Evolutionary conservation across 1,139 yeast genomes (phyloP), one percentile per base, ranked within the genome.

Genomic region (Kodamaea anthophila): DNA sequence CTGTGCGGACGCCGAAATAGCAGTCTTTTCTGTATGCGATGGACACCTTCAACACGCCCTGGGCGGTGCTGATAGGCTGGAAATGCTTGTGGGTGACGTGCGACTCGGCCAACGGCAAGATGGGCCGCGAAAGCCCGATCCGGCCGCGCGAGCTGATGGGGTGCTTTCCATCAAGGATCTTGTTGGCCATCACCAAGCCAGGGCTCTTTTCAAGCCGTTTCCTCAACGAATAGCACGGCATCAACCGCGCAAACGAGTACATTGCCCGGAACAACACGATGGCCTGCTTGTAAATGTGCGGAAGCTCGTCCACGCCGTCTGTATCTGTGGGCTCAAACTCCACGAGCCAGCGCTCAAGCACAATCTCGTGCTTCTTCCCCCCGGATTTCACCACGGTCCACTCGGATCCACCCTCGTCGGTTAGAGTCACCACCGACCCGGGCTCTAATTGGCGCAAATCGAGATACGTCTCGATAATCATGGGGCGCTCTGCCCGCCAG

Each of bases 261-360:
- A 91, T 56, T 31, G 84, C 76, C 27, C 97, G 70, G 44, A 91
- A 77, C 23, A 84, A 58, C 2, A 86, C 63, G 22, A 84, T 74
- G 18, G 91, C 74, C 43, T 80, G 83, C 47, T 83, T 84, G 59
- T 85, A 84, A 10, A 83, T 71, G 15, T 67, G 55, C 0, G 93
- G 86, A 14, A 82, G 61, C 36, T 82, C 88, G 30, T 59, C 69
- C 3, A 52, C 42, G 9, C 59, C 61, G 11, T 55, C 42, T 6
- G 51, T 51, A 14, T 44, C 54, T 31, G 37, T 47, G 29, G 51
- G 51, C 43, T 80, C 88, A 39, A 87, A 73, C 51, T 87, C 95
- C 21, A 91, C 61, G 15, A 86, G 63, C 98, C 98, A 91, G 36
- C 98, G 66, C 50, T 91, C 98, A 35, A 91, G 58, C 2, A 91